A percentile compares a stretch with the other conserved stretches of the same genome.
Conservation (phyloP, 148 eudicot species). For the Oxyria digyna region DNA sequence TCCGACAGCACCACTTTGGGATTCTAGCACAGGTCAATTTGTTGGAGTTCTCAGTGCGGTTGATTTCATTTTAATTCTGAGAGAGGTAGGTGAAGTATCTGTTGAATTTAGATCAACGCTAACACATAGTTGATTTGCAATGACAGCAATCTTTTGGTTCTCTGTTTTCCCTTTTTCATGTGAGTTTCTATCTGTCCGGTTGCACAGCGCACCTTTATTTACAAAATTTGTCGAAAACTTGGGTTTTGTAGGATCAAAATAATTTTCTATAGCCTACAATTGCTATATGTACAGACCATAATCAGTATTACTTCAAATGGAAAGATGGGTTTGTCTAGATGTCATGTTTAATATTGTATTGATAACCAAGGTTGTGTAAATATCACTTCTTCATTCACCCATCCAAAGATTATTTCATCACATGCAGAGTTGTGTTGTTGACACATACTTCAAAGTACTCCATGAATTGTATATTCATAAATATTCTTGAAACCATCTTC, state of each 20-base stretch:
- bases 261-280: background rate
- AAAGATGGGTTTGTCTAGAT: background rate
- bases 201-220: background rate
- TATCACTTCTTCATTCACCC: too few species aligned
- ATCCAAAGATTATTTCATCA: background rate
- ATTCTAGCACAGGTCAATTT: constrained; percentile 55
- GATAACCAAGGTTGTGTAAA: too few species aligned
- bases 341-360: background rate
- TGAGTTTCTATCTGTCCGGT: background rate
- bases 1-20: constrained; percentile 90
- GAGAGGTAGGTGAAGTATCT: constrained; percentile 46
- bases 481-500: background rate
- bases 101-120: background rate
- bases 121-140: background rate
- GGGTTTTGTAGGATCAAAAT: too few species aligned
- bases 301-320: background rate
- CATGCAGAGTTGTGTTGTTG: background rate
- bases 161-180: background rate
- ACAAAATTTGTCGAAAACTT: background rate
- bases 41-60: constrained; percentile 87
- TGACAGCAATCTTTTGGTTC: background rate
- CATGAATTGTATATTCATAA: background rate
- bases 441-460: background rate
- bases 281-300: background rate
- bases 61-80: constrained; percentile 73